Base-by-base conservation (phyloP, 116 monocot genomes). In the Dioscorea cayenensis region DNA sequence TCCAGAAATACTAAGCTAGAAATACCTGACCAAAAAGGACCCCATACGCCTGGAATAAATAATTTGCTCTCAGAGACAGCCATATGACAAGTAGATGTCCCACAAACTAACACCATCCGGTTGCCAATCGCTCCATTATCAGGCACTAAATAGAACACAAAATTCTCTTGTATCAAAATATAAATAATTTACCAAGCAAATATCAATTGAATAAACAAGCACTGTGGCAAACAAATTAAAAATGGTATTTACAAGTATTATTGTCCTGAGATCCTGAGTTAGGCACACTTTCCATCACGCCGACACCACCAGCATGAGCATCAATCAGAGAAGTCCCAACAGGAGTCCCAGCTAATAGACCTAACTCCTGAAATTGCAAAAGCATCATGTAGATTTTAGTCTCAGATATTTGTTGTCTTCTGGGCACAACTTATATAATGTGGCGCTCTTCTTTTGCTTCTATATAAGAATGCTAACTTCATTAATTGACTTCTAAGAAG, bases 1-100 rank as follows among this genome's bases (percentile, higher is more conserved):
- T 36, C 28, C 61, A 73, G 12, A 7, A 14, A 12, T 28, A 55
- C n/a, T 18, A 59, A 64, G 63, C 63, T 14, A 68, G 13, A 60
- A 28, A 60, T 83, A 97, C 97, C 93, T 77, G 97, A 97, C 97
- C 97, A 97, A 69, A 83, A 97, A 29, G 93, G 97, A 63, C 97
- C 93, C 97, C 97, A 97, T 27, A 97, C 89, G 77, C 93, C 94
- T 66, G 93, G 93, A 61, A 97, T 86, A 52, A 97, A 93, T 62
- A 97, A 64, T 73, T 88, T 93, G 58, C 79, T 63, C 59, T 64
- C 76, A 60, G 97, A 97, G n/a, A 97, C 79, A 67, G 90, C 93
- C 97, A 97, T 97, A 77, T 96, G 93, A 72, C 97, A 97, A 49
- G 97, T 97, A 28, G 97, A 97, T 70, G 97, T 97, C 67, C 97